Base-by-base conservation (phyloP, 306 rosid species). In the Inga leiocalycina region DNA sequence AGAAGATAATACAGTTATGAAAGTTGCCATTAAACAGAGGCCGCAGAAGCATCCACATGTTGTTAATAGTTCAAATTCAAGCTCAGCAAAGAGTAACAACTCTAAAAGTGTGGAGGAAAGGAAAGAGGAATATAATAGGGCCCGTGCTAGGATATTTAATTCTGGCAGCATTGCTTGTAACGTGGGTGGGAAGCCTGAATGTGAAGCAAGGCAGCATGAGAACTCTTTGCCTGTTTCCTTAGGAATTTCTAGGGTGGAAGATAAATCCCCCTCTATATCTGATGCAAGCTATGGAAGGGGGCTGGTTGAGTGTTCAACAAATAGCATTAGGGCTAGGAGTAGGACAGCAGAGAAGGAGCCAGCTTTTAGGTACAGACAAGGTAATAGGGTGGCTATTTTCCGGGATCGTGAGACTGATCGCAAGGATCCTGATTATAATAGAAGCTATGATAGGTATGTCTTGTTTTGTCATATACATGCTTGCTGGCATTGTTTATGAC, bases 91-190 rank as follows among this genome's bases (percentile, higher is more conserved):
- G 84, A 14, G 86, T 32, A 86, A 73, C 64, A 84, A 77, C 80
- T 84, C 97, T n/a, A 96, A 89, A 87, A 96, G 98, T 84, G 98
- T 96, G 79, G 99, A 96, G 79, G 99, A 96, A 85, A 91, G 99
- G 85, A 96, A 96, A 86, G 99, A 96, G 86, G 99, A 96, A 85
- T 96, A 96, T 84, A 94, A 91, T 61, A 94, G 87, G 85, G 99
- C 99, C 41, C 99, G 99, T 67, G 99, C 98, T 24, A 92, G 99
- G 84, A 96, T 96, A 79, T 96, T 96, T 83, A 94, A 87, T 83
- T 94, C 93, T 0, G 87, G 90, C 74, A 85, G 34, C 82, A 78
- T 81, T 76, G 71, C 88, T 70, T 73, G 85, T 84, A 80, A 79
- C 80, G 75, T 82, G 37, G 83, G 78, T 86, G 94, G 88, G 88